A percentile compares a stretch with the other conserved stretches of the same genome.
Conservation (phyloP, 129 eudicot genomes). For the Heracleum sosnowskyi region DNA sequence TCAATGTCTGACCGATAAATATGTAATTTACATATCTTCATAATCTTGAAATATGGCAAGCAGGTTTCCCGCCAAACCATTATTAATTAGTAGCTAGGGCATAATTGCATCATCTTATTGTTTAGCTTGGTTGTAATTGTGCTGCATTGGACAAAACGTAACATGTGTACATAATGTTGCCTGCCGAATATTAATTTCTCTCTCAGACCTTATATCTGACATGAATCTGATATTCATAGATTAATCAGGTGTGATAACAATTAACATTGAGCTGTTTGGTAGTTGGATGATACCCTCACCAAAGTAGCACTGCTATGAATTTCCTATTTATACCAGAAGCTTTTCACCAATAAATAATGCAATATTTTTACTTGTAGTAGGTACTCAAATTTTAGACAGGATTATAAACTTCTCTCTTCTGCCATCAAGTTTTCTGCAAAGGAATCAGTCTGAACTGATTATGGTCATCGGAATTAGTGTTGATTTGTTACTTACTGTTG, state of each 20-base stretch:
- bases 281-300: not conserved
- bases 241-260: not conserved
- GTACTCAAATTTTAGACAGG: not conserved
- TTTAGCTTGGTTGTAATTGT: not conserved
- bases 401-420: not conserved
- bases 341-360: not conserved
- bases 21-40: not conserved
- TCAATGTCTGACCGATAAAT: not conserved
- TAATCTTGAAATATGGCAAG: not conserved
- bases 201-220: not conserved
- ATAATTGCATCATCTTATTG: not conserved
- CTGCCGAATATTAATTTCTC: not conserved
- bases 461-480: conserved; percentile 3
- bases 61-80: not conserved
- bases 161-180: not conserved
- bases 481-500: conserved; percentile 17
- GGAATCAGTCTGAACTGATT: not conserved
- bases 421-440: not conserved
- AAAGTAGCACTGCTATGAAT: not conserved
- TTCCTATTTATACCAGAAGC: not conserved
- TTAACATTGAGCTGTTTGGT: not conserved
- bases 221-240: not conserved
- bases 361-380: not conserved
- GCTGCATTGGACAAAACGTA: too few species aligned
- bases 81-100: not conserved